phyloP scores from a whole-genome alignment of 2,329 filamentous ascomycete genomes.

The Colletotrichum ledebouriae region DNA sequence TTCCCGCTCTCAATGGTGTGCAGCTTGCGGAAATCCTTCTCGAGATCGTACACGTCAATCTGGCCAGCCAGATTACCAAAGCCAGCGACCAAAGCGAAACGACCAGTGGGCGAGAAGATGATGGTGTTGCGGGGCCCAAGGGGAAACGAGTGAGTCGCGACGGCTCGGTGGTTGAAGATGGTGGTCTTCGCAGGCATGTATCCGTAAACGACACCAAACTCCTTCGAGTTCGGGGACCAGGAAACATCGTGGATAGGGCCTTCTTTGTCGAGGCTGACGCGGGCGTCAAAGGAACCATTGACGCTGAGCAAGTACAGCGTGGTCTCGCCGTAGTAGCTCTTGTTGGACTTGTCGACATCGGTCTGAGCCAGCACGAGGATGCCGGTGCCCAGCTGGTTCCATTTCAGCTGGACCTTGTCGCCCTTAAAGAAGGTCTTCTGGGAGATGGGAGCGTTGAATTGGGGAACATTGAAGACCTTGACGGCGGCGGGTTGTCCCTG shows the following conservation, averaged over 20 bases:
- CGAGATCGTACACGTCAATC: slow-evolving; percentile 97
- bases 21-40: slow-evolving; percentile 93
- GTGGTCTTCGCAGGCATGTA: slow-evolving; percentile 99
- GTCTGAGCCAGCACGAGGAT: slow-evolving; percentile 96
- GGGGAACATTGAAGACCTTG: slow-evolving; percentile 93
- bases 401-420: slow-evolving; percentile 98
- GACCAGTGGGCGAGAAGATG: slow-evolving; percentile 91
- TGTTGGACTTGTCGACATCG: slow-evolving; percentile 97
- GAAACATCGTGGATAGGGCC: slow-evolving; percentile 97
- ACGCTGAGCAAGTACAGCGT: slow-evolving; percentile 95
- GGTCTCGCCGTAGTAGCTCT: slow-evolving; percentile 99
- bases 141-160: slow-evolving; percentile 86
- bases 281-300: slow-evolving; percentile 91
- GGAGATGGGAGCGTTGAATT: slow-evolving; percentile 85
- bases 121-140: slow-evolving; percentile 94
- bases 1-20: slow-evolving; percentile 96
- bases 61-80: slow-evolving; percentile 98
- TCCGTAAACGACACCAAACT: slow-evolving; percentile 97
- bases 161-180: slow-evolving; percentile 92
- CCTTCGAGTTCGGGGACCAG: slow-evolving; percentile 98
- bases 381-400: slow-evolving; percentile 93
- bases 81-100: slow-evolving; percentile 93
- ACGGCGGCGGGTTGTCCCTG: slow-evolving; percentile 93
- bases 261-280: slow-evolving; percentile 94
- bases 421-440: slow-evolving; percentile 99